Evolutionary conservation across 257 asterid species (phyloP), one percentile per base, ranked within the genome.

Genomic region (Solanum gandarillasii): DNA sequence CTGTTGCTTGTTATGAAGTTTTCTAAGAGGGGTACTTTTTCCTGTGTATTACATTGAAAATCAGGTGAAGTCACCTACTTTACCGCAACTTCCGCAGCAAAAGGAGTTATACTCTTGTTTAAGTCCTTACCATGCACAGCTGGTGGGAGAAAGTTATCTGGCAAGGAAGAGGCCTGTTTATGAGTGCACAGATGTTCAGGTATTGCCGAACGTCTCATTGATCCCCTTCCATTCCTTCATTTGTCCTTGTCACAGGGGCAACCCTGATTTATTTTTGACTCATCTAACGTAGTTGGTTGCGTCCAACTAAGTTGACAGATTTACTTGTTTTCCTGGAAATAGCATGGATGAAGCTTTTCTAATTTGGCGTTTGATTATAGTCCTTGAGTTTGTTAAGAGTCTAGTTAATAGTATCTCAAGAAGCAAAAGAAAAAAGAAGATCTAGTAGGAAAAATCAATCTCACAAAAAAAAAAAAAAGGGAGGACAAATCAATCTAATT

Each of bases 61-160:
- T 89, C 89, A 97, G 99, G 94, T 95, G 90, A 97, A 94, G 91
- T 92, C 99, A 78, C 94, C 95, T 52, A 86, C 98, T 41, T 74
- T 97, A 92, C 99, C 99, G 43, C 94, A 91, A 86, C 92, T 97
- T 87, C 99, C 99, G 84, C 94, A 92, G 52, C 94, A 97, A 38
- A 93, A 89, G 90, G 99, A 97, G 75, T 91, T 97, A 34, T 94
- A 91, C 90, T 91, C 98, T 18, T 48, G 89, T 81, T 92, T 97
- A 70, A 95, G 95, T 90, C 96, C 98, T 75, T 93, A 91, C 92
- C 98, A 97, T 88, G 97, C 93, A 68, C 95, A 94, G 90, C 92
- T 97, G 89, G 99, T 97, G 60, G 99, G 98, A 89, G 99, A 97
- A 89, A 96, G 99, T 92, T 97, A 89, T 85, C 90, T 96, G 93